A percentile compares a stretch with the other conserved stretches of the same genome.
phyloP scores from a whole-genome alignment of 169 alveolate species.

The Eimeria praecox region DNA sequence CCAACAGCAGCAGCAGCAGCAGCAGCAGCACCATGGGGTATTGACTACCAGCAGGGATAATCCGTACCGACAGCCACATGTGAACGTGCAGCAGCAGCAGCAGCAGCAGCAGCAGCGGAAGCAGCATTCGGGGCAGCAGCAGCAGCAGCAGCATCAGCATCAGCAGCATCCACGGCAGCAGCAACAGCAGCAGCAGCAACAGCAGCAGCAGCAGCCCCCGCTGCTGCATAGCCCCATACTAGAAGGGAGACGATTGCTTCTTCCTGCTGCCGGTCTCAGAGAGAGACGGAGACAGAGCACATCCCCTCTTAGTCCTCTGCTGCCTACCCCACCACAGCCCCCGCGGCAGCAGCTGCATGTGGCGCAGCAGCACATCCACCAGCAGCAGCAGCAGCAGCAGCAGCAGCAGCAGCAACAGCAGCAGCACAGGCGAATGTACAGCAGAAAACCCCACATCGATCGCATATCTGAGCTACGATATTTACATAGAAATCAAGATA shows the following conservation, averaged over 20 bases:
- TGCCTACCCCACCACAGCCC: conserved; percentile 2
- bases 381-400: not conserved
- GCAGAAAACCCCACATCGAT: conserved; percentile 33
- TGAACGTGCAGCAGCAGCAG: not conserved
- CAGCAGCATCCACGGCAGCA: not conserved
- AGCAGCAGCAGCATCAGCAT: not conserved
- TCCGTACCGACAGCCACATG: not conserved
- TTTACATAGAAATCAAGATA: not conserved
- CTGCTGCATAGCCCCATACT: conserved; percentile 1
- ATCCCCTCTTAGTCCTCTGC: conserved; percentile 1
- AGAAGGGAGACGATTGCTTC: conserved; percentile 29
- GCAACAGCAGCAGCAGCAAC: conserved; percentile 34
- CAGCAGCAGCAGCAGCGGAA: not conserved
- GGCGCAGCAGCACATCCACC: not conserved
- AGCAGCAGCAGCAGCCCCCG: conserved; percentile 17
- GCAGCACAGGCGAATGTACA: conserved; percentile 24
- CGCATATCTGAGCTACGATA: conserved; percentile 3
- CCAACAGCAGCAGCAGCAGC: conserved; percentile 12
- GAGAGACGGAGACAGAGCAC: conserved; percentile 7
- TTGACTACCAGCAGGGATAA: not conserved
- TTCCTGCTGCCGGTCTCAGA: conserved; percentile 10
- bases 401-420: not conserved
- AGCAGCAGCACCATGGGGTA: not conserved
- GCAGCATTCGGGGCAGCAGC: not conserved
- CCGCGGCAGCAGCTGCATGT: conserved; percentile 27